Evolutionary conservation across 2,329 filamentous ascomycete genomes (phyloP).

Genomic region (Botrytis pseudocinerea): DNA sequence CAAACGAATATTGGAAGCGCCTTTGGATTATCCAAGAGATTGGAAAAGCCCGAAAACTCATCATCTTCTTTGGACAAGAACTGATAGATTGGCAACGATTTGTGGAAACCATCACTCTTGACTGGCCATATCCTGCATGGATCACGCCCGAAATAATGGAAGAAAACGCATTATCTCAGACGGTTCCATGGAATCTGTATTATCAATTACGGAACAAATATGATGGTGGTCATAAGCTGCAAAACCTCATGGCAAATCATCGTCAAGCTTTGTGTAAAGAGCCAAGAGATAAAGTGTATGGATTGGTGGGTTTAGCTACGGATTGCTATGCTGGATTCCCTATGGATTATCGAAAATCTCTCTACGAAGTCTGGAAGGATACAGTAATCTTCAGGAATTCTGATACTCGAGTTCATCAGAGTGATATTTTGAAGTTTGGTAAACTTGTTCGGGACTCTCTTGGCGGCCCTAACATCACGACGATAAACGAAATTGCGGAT

Average conservation of each 20-base stretch:
- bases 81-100: slow-evolving; percentile 23
- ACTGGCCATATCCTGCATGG: not conserved
- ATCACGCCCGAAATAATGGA: not conserved
- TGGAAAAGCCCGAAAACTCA: slow-evolving; percentile 31
- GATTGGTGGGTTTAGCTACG: slow-evolving; percentile 37
- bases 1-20: slow-evolving; percentile 31
- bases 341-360: slow-evolving; percentile 38
- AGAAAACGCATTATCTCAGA: not conserved
- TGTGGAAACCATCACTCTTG: not conserved
- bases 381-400: slow-evolving; percentile 36
- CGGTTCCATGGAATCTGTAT: slow-evolving; percentile 30
- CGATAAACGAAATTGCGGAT: slow-evolving; percentile 5
- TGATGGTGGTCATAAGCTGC: slow-evolving; percentile 27
- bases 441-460: slow-evolving; percentile 21
- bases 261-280: slow-evolving; percentile 36
- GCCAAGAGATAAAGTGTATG: slow-evolving; percentile 40
- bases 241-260: slow-evolving; percentile 34
- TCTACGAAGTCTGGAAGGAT: slow-evolving; percentile 38
- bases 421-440: slow-evolving; percentile 21
- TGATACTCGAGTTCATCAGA: not conserved
- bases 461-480: slow-evolving; percentile 9
- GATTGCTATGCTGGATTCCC: slow-evolving; percentile 35
- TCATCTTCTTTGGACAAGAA: slow-evolving; percentile 34
- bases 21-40: slow-evolving; percentile 41
- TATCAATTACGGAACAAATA: slow-evolving; percentile 28